phyloP scores from a whole-genome alignment of 345 rosid genomes.

The Clarkia xantiana region DNA sequence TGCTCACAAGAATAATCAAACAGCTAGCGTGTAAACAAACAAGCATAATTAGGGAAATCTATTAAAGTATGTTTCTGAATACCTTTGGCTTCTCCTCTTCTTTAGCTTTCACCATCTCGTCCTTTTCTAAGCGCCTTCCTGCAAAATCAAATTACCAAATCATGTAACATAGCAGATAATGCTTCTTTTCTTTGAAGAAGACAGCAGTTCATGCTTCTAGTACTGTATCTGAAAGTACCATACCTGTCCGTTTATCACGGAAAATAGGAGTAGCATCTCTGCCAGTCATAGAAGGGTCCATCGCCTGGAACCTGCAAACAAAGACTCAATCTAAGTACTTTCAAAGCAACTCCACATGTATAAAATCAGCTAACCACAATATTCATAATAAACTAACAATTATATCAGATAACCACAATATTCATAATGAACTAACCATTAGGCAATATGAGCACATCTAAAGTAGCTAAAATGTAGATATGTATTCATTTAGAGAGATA shows the following conservation, averaged over 20 bases:
- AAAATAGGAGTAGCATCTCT: constrained; percentile 66
- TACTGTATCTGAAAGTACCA: neutral
- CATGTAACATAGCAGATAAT: neutral
- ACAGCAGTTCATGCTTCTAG: no score
- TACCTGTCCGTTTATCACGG: constrained; percentile 79
- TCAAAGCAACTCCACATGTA: neutral
- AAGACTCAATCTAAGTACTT: neutral
- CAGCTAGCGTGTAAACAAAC: no score
- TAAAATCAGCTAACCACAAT: neutral
- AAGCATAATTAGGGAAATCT: neutral
- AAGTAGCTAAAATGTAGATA: neutral
- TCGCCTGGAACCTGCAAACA: constrained; percentile 39
- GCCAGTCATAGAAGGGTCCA: constrained; percentile 71
- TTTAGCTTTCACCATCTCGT: constrained; percentile 46
- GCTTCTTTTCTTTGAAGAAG: no score
- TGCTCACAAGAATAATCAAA: no score
- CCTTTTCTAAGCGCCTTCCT: constrained; percentile 65
- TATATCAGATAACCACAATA: neutral
- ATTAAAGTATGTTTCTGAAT: constrained; percentile 1
- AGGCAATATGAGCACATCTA: neutral
- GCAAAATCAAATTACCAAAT: constrained; percentile 11
- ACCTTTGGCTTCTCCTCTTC: constrained; percentile 74
- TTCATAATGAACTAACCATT: neutral
- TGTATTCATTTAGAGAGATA: constrained; percentile 11
- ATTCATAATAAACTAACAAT: neutral